A percentile compares a stretch with the other conserved stretches of the same genome.
These are phyloP conservation scores for Pythium aphanidermatum DNA, from an alignment of 352 stramenopile genomes.

Conservation along the genomic window DNA sequence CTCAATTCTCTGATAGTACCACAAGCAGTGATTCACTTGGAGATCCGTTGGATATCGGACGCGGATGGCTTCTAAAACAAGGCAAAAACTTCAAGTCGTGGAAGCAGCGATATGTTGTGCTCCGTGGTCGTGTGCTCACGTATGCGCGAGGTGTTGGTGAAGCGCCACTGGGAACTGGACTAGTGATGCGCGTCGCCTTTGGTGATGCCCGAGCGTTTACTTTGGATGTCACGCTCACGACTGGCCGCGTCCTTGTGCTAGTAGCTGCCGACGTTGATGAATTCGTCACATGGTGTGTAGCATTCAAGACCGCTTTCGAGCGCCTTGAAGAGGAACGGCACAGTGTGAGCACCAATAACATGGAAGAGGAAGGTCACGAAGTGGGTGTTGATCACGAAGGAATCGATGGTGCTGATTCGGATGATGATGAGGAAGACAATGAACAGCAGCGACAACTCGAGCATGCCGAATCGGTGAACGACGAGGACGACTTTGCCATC, in stretches of 20 bases:
- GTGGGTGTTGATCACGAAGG: no score
- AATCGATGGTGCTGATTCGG: no score
- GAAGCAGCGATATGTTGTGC: conserved; percentile 77
- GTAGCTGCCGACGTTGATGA: conserved; percentile 45
- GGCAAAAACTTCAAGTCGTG: conserved; percentile 68
- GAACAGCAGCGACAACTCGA: no score
- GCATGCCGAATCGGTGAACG: no score
- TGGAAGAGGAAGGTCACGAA: no score
- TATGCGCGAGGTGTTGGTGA: conserved; percentile 40
- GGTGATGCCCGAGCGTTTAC: conserved; percentile 64
- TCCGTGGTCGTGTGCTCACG: conserved; percentile 37
- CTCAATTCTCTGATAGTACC: conserved; percentile 4
- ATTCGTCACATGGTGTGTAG: conserved; percentile 54
- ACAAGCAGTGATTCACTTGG: background rate
- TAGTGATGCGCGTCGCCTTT: conserved; percentile 47
- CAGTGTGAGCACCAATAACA: no score
- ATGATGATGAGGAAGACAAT: conserved; percentile 44
- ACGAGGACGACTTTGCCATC: no score
- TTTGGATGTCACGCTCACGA: conserved; percentile 55
- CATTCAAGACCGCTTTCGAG: conserved; percentile 41
- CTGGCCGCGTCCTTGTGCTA: conserved; percentile 55
- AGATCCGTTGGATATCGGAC: conserved; percentile 1
- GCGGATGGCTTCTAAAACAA: conserved; percentile 70
- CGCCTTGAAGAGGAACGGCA: conserved; percentile 13
- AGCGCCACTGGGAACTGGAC: conserved; percentile 33